These are phyloP conservation scores for Diutina siamensis DNA, from an alignment of 1,139 yeast genomes.

Conservation along the genomic window DNA sequence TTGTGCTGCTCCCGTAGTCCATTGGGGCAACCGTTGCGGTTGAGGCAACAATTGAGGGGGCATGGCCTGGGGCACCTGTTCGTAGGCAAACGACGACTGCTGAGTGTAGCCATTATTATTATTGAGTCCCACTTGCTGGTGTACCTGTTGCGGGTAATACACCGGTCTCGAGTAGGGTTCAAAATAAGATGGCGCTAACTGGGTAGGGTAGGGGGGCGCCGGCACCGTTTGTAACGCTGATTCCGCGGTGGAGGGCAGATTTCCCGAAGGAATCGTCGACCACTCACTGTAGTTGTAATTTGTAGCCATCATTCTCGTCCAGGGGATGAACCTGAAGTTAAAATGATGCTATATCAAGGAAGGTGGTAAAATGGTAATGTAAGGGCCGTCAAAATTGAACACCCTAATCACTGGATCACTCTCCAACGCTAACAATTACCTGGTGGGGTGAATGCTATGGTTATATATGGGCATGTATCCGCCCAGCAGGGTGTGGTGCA, in stretches of 20 bases:
- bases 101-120: background rate
- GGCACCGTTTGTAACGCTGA: background rate
- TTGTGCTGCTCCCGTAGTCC: background rate
- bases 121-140: background rate
- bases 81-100: background rate
- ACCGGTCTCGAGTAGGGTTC: background rate
- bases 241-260: background rate
- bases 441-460: background rate
- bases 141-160: background rate
- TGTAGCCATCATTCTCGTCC: background rate
- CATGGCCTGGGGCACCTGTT: background rate
- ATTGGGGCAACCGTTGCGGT: background rate
- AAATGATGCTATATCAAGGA: too few species aligned
- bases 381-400: too few species aligned
- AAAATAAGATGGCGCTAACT: background rate
- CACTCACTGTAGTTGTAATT: background rate
- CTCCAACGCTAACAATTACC: too few species aligned
- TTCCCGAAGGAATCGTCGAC: background rate
- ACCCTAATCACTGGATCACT: too few species aligned
- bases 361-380: too few species aligned
- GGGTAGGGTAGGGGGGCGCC: background rate
- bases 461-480: background rate
- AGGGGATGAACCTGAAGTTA: background rate
- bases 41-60: background rate
- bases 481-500: background rate